These are phyloP conservation scores for Allium sativum DNA, from an alignment of 106 monocot species.

Conservation along the genomic window DNA sequence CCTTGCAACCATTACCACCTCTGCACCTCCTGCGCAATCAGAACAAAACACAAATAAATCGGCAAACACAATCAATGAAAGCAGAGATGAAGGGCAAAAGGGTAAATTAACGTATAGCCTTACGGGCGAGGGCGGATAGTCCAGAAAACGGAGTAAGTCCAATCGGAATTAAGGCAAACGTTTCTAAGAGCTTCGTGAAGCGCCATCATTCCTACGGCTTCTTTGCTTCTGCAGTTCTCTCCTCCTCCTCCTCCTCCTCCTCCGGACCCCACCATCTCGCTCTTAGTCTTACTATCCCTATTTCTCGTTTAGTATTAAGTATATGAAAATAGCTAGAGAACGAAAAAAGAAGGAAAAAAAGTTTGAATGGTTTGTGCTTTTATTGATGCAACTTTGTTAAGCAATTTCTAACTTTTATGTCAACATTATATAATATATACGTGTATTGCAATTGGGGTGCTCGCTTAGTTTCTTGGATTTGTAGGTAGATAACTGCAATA, in stretches of 20 bases:
- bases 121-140: constrained; percentile 91
- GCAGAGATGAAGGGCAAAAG: not conserved
- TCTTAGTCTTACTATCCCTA: not conserved
- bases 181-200: constrained; percentile 84
- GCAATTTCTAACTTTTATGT: too few relatives aligned
- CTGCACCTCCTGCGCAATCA: constrained; percentile 46
- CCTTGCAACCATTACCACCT: constrained; percentile 91
- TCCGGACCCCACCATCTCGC: constrained; percentile 33
- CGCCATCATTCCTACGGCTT: constrained; percentile 77
- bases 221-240: constrained; percentile 39
- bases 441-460: too few relatives aligned
- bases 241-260: constrained; percentile 16
- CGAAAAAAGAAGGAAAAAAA: too few relatives aligned
- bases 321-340: too few relatives aligned
- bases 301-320: too few relatives aligned
- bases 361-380: too few relatives aligned
- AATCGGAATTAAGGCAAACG: constrained; percentile 83
- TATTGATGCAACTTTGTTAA: too few relatives aligned
- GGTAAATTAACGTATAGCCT: not conserved
- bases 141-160: constrained; percentile 97
- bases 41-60: not conserved
- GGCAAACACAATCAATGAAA: too few relatives aligned
- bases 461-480: too few relatives aligned
- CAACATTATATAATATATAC: too few relatives aligned
- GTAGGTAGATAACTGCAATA: too few relatives aligned